Percentiles rank a stretch among this genome's conserved stretches.
Conservation (phyloP, 2,329 filamentous ascomycete species). For the Scedosporium apiospermum region DNA sequence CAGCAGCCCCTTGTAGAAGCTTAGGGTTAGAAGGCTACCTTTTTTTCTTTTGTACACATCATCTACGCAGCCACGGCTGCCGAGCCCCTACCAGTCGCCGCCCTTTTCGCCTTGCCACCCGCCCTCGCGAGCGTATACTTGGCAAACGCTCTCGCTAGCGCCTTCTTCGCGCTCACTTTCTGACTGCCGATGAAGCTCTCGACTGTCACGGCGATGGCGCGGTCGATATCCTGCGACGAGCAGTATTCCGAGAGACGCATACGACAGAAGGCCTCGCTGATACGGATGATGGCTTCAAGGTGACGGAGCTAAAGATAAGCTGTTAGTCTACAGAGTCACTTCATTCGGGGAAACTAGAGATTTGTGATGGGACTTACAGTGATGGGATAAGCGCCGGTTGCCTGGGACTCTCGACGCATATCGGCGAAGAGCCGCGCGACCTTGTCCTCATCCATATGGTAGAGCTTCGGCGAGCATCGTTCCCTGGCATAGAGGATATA, state of each 20-base stretch:
- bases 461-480: conserved; percentile 81
- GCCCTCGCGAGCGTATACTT: conserved; percentile 68
- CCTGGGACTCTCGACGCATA: conserved; percentile 86
- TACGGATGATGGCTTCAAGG: conserved; percentile 92
- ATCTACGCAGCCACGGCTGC: neutral
- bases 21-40: neutral
- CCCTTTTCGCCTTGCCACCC: conserved; percentile 16
- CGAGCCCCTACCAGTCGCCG: neutral
- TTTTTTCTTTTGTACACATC: neutral
- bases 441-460: conserved; percentile 97
- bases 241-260: conserved; percentile 99
- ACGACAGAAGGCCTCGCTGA: conserved; percentile 89
- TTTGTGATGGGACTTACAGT: conserved; percentile 54
- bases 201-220: conserved; percentile 92
- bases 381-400: conserved; percentile 94
- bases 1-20: too few relatives aligned
- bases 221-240: conserved; percentile 81
- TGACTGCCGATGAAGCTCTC: conserved; percentile 94
- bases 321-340: neutral
- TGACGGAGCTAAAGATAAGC: conserved; percentile 86
- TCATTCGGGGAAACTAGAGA: too few relatives aligned
- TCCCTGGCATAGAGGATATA: conserved; percentile 95
- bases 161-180: conserved; percentile 97
- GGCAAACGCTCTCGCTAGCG: conserved; percentile 84
- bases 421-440: conserved; percentile 88